These are phyloP conservation scores for Tephrocybe sp. DNA, from an alignment of 768 basidiomycete genomes.

Conservation along the genomic window DNA sequence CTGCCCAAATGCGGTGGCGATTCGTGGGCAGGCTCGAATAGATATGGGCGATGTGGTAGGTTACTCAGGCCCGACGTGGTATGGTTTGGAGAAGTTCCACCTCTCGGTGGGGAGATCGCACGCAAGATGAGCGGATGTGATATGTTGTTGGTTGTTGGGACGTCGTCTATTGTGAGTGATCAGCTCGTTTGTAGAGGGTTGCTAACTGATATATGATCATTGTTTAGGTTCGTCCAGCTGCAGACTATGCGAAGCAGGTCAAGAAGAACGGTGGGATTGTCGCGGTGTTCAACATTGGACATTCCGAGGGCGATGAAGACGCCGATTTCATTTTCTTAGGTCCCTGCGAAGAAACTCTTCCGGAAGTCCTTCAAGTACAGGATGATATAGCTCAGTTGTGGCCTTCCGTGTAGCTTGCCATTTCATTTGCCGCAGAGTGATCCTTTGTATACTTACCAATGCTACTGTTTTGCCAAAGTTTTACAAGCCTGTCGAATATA, in stretches of 20 bases:
- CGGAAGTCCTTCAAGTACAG: slow-evolving; percentile 31
- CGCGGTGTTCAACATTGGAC: slow-evolving; percentile 39
- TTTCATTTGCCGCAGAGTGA: too few relatives aligned
- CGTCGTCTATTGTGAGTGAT: slow-evolving; percentile 35
- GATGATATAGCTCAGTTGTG: slow-evolving; percentile 11
- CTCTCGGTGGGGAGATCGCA: slow-evolving; percentile 32
- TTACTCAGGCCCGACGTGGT: slow-evolving; percentile 41
- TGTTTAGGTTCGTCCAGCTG: slow-evolving; percentile 33
- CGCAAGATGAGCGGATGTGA: slow-evolving; percentile 31
- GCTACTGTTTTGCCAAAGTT: too few relatives aligned
- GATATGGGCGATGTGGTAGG: slow-evolving; percentile 31
- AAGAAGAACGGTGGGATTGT: slow-evolving; percentile 33
- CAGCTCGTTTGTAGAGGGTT: neutral
- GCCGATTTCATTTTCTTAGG: slow-evolving; percentile 50
- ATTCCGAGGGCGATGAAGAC: slow-evolving; percentile 31
- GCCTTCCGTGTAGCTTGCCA: too few relatives aligned
- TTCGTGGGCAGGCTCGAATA: slow-evolving; percentile 22
- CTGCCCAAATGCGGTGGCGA: slow-evolving; percentile 28
- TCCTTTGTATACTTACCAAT: too few relatives aligned
- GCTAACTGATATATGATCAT: neutral
- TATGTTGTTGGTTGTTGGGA: slow-evolving; percentile 42
- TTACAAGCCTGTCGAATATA: too few relatives aligned
- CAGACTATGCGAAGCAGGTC: slow-evolving; percentile 30
- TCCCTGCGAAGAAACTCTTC: slow-evolving; percentile 42
- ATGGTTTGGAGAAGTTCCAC: slow-evolving; percentile 43